Base-by-base conservation (phyloP, 2,329 filamentous ascomycete species). In the Fusarium papillatum region DNA sequence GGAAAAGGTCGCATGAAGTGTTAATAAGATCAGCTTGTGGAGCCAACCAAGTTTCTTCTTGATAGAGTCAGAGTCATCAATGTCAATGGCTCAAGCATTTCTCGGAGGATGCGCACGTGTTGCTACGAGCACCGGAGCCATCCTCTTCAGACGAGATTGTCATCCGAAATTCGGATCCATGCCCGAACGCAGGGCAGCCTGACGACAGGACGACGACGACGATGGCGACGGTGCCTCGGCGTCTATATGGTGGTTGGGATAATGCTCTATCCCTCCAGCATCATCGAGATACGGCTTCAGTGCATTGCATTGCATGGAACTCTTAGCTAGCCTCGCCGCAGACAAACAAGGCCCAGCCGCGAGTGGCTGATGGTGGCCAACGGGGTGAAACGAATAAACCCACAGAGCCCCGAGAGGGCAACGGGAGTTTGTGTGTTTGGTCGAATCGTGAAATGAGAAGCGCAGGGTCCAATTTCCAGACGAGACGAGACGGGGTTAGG, bases 21-120 rank as follows among this genome's bases (percentile, higher is more conserved):
- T 63, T 48, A 68, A 76, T 68, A 68, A 74, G 74, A 76, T 78
- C 74, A 73, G 65, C 70, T 68, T 68, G 74, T 78, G 72, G 76
- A 68, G 72, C 77, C 68, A 64, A 50, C 74, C 48, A 69, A 70
- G 67, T 76, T 68, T 62, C 74, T 70, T 66, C 73, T 78, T 78
- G 71, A 69, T 69, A 67, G 72, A 69, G 73, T 68, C 68, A 68
- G 73, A 68, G 61, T 13, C 17, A 68, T 38, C 29, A 31, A 14
- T 16, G 34, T 36, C 34, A 39, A 61, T 69, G 31, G 43, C 31
- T 50, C 39, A 55, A 64, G 55, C 50, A 57, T 7, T 57, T 57
- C 50, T 57, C 29, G 29, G 29, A 55, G 29, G 11, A 22, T 57
- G 50, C 13, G 13, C 50, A 57, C 50, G 50, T 57, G 50, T 57